Percentiles rank a stretch among this genome's conserved stretches.
phyloP scores from a whole-genome alignment of 805 yeast genomes.

The Candida pseudofarinosa region DNA sequence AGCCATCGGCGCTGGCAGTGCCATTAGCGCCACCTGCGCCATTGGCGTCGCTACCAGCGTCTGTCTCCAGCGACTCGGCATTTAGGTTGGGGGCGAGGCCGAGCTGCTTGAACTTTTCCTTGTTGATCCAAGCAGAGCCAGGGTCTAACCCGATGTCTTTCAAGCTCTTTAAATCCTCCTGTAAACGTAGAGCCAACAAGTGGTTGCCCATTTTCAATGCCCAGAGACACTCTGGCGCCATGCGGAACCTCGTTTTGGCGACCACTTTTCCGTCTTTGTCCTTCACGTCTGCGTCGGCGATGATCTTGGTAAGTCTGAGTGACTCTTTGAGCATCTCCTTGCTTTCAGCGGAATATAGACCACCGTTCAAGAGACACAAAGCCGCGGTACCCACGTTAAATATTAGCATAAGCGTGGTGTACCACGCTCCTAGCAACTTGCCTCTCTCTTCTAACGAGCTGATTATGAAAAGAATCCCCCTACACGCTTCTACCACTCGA shows the following conservation, averaged over 20 bases:
- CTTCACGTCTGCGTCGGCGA: conserved; percentile 28
- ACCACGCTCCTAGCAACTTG: conserved; percentile 47
- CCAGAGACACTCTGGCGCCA: conserved; percentile 64
- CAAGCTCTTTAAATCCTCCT: conserved; percentile 36
- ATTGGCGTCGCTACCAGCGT: background rate
- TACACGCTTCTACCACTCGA: conserved; percentile 26
- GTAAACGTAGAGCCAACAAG: conserved; percentile 42
- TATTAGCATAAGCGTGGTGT: conserved; percentile 40
- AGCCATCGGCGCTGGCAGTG: background rate
- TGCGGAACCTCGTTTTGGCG: conserved; percentile 34
- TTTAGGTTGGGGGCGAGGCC: conserved; percentile 21
- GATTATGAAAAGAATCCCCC: conserved; percentile 26
- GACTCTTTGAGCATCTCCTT: conserved; percentile 20
- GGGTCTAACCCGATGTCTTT: conserved; percentile 46
- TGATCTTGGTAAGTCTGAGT: conserved; percentile 17
- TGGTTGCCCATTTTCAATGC: conserved; percentile 53
- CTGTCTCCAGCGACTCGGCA: conserved; percentile 3
- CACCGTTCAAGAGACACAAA: conserved; percentile 41
- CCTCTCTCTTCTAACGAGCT: conserved; percentile 25
- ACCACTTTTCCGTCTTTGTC: conserved; percentile 27
- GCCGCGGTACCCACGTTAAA: conserved; percentile 42
- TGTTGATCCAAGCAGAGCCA: conserved; percentile 50
- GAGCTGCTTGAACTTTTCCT: conserved; percentile 44
- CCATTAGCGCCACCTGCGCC: conserved; percentile 1
- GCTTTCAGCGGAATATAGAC: conserved; percentile 25